Evolutionary conservation across 352 stramenopile genomes (phyloP), one percentile per base, ranked within the genome.

Genomic region (Hyaloperonospora arabidopsidis): DNA sequence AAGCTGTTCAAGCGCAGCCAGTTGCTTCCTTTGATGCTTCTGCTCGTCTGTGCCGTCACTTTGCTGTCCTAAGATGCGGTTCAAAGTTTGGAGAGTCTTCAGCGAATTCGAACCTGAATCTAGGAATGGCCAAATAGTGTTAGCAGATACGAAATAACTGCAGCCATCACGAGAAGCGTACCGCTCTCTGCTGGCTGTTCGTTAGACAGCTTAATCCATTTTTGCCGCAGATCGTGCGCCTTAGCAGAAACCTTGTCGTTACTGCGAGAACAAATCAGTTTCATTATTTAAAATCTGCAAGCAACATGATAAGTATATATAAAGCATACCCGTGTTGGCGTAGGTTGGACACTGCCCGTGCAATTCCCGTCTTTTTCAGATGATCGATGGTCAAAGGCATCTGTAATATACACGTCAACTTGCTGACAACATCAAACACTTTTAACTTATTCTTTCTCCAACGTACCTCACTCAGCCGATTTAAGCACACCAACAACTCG

Each of bases 201-300:
- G 46, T 68, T 72, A 5, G 56, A 54, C 49, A 84, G 74, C 51
- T 84, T 70, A 45, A 89, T 90, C 82, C 79, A 93, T 38, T 70
- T 63, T 55, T 80, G 67, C 19, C 82, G 82, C 15, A 93, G 65
- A 15, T 84, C 67, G 14, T 79, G 75, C 7, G 82, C 79, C 34
- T 69, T 70, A 18, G 75, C 70, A 28, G 82, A 89, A 19, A 93
- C 82, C 58, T 85, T 86, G 56, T 89, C 79, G 45, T 91, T 91
- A 0, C 80, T 91, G 36, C 35, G 57, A 14, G 21, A n/a, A 45
- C 29, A 50, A 29, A 50, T 22, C 21, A 8, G 18, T 28, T 28
- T 44, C 8, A n/a, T 14, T 40, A 34, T 54, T n/a, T 57, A 45
- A 43, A 14, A 15, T 40, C 17, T 36, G 41, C 45, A 2, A 52